These are phyloP conservation scores for Pascua sp. DNA, from an alignment of 1,284 basidiomycete genomes.

Conservation along the genomic window DNA sequence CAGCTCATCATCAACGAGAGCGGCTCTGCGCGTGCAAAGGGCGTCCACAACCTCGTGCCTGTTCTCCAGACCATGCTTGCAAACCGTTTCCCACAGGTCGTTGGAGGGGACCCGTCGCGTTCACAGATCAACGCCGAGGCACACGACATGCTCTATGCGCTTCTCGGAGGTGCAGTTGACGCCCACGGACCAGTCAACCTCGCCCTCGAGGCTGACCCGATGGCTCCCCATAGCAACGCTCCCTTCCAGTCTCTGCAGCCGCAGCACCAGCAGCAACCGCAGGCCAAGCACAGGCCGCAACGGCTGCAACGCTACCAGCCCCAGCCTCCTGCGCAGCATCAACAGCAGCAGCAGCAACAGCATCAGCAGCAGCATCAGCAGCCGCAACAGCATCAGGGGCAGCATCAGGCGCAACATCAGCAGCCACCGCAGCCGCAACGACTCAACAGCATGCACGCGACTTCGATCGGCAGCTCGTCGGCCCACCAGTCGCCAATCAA, in stretches of 20 bases:
- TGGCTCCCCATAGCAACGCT: neutral
- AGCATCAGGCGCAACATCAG: slow-evolving; percentile 1
- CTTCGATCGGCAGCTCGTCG: neutral
- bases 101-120: slow-evolving; percentile 20
- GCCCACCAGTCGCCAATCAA: no score
- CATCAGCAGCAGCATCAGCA: slow-evolving; percentile 1
- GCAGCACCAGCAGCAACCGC: slow-evolving; percentile 2
- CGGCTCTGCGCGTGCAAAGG: slow-evolving; percentile 18
- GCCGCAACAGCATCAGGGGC: slow-evolving; percentile 4
- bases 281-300: neutral
- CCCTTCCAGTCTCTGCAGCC: slow-evolving; percentile 1
- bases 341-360: slow-evolving; percentile 11
- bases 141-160: slow-evolving; percentile 44
- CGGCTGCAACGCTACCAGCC: slow-evolving; percentile 1
- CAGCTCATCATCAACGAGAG: slow-evolving; percentile 36
- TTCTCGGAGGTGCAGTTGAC: slow-evolving; percentile 42
- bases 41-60: slow-evolving; percentile 29
- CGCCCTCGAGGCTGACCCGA: neutral
- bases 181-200: neutral
- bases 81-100: slow-evolving; percentile 34
- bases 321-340: neutral
- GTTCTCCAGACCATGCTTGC: slow-evolving; percentile 34
- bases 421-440: neutral
- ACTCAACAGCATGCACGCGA: neutral
- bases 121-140: slow-evolving; percentile 21